Conservation (phyloP, 2,329 filamentous ascomycete genomes). For the Ploettnerulaceae sp. region DNA sequence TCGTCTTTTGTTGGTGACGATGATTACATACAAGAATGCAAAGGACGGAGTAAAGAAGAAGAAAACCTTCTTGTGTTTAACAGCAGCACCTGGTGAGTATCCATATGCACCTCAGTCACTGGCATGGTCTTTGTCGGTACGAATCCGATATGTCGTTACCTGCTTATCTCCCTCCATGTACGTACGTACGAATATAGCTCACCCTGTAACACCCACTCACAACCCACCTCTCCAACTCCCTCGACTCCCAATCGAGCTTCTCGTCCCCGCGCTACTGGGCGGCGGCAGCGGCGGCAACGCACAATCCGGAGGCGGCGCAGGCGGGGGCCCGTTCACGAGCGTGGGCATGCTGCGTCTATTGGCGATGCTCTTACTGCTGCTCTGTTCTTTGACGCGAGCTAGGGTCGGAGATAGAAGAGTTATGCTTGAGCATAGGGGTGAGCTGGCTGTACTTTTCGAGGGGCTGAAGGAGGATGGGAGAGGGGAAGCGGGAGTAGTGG, state of each 20-base stretch:
- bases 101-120: too few species aligned
- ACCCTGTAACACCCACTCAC: too few species aligned
- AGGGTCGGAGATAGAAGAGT: constrained; percentile 8
- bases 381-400: constrained; percentile 8
- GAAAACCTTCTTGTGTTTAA: too few species aligned
- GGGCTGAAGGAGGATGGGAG: background rate
- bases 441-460: background rate
- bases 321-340: constrained; percentile 30
- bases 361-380: constrained; percentile 13
- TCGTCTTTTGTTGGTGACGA: too few species aligned
- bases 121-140: too few species aligned
- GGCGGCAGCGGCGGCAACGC: constrained; percentile 33
- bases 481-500: too few species aligned
- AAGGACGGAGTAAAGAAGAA: too few species aligned
- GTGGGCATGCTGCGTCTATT: constrained; percentile 28
- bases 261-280: constrained; percentile 14
- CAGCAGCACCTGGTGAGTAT: too few species aligned
- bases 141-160: too few species aligned
- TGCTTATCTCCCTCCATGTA: too few species aligned
- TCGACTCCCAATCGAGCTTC: constrained; percentile 1
- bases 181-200: too few species aligned
- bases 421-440: background rate
- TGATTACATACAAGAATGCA: too few species aligned
- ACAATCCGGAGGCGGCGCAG: constrained; percentile 32
- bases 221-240: background rate